phyloP scores from a whole-genome alignment of 23 red algal species.

The Gracilaria domingensis region DNA sequence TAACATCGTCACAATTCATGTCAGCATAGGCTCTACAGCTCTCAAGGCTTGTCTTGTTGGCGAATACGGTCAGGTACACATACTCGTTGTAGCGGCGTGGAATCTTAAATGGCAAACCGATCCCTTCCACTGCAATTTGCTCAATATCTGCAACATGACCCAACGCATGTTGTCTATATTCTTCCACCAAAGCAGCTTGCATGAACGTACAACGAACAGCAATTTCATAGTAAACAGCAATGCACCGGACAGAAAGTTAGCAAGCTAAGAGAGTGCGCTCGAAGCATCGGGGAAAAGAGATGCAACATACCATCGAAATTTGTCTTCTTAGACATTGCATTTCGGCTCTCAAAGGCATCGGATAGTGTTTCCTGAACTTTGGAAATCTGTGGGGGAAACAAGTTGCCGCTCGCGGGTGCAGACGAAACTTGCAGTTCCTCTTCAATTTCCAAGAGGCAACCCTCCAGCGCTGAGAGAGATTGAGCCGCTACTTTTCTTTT shows the following conservation, averaged over 20 bases:
- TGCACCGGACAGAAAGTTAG: neutral
- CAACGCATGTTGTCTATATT: conserved; percentile 55
- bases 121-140: conserved; percentile 69
- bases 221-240: neutral
- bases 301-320: conserved; percentile 65
- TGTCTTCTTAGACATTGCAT: conserved; percentile 49
- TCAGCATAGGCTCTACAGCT: neutral
- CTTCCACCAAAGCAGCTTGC: conserved; percentile 40
- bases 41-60: neutral
- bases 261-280: neutral
- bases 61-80: neutral
- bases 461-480: conserved; percentile 60
- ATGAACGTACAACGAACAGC: neutral
- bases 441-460: conserved; percentile 44
- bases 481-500: conserved; percentile 59
- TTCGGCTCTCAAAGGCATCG: conserved; percentile 46
- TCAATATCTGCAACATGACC: conserved; percentile 70
- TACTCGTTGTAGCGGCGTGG: conserved; percentile 83
- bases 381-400: conserved; percentile 35
- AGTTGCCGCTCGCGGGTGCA: neutral
- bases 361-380: conserved; percentile 38
- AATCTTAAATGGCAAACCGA: conserved; percentile 80
- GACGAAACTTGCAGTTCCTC: conserved; percentile 42
- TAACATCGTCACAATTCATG: neutral
- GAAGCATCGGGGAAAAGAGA: neutral